A percentile compares a stretch with the other conserved stretches of the same genome.
Conservation (phyloP, 495 filamentous ascomycete genomes). For the Hypomontagnella submonticulosa region DNA sequence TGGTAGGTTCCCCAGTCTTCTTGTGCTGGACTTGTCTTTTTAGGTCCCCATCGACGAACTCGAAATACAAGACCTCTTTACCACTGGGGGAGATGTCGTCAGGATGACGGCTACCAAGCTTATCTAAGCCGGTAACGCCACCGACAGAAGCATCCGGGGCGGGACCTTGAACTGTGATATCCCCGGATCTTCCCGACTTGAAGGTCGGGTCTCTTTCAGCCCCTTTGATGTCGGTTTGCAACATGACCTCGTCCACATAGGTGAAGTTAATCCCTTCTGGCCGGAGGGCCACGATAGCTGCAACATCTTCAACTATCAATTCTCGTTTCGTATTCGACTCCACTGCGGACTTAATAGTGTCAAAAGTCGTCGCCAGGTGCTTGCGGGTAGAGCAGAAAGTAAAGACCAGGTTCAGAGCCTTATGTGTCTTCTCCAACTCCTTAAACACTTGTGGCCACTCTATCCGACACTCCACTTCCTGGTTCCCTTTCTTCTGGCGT, state of each 20-base stretch:
- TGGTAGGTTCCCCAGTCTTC: constrained; percentile 76
- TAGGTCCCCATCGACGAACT: constrained; percentile 91
- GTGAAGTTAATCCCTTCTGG: constrained; percentile 82
- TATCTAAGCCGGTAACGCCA: constrained; percentile 59
- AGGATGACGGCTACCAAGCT: constrained; percentile 46
- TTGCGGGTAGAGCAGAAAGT: constrained; percentile 95
- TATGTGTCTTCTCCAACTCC: constrained; percentile 77
- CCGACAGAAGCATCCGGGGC: constrained; percentile 62
- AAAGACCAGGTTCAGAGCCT: constrained; percentile 89
- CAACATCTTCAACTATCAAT: constrained; percentile 79
- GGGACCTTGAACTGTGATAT: constrained; percentile 52
- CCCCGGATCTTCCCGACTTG: constrained; percentile 56
- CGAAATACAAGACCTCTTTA: constrained; percentile 82
- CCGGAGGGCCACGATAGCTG: constrained; percentile 79
- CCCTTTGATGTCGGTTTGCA: constrained; percentile 81
- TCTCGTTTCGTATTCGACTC: constrained; percentile 81
- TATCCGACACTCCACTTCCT: constrained; percentile 38
- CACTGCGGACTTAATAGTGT: constrained; percentile 84
- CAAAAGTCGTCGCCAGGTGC: constrained; percentile 89
- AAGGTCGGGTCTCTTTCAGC: constrained; percentile 65
- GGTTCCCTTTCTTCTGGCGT: constrained; percentile 37
- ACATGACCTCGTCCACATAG: constrained; percentile 83
- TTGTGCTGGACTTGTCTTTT: constrained; percentile 78
- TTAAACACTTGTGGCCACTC: constrained; percentile 82
- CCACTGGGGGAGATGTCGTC: constrained; percentile 52